Evolutionary conservation across 257 asterid species (phyloP).

Genomic region (Ocimum tenuiflorum): DNA sequence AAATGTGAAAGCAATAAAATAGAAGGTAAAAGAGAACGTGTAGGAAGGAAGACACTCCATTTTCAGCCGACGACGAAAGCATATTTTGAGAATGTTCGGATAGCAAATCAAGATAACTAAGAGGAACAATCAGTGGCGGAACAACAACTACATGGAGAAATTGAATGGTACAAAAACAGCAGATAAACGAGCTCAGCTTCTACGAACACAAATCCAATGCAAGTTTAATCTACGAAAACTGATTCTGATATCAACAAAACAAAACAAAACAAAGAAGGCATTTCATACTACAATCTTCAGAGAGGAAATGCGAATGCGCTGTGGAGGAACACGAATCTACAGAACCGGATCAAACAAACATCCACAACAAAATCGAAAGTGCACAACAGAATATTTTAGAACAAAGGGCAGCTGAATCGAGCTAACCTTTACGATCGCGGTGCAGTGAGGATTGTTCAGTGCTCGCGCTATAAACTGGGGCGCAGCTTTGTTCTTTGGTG

Average conservation of each 20-base stretch:
- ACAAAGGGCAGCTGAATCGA: neutral
- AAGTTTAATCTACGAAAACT: neutral
- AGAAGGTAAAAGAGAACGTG: too few species aligned
- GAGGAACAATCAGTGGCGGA: neutral
- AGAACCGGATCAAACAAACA: neutral
- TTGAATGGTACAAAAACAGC: neutral
- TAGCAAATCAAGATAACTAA: too few species aligned
- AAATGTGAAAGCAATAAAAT: too few species aligned
- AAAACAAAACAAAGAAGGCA: too few species aligned
- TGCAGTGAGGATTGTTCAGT: neutral
- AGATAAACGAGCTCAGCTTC: neutral
- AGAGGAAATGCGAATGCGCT: neutral
- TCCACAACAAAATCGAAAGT: neutral
- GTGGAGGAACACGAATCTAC: neutral
- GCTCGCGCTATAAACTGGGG: too few species aligned
- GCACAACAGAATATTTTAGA: neutral
- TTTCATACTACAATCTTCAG: neutral
- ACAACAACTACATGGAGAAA: neutral
- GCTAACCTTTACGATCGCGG: conserved; percentile 12
- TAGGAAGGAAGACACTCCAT: too few species aligned
- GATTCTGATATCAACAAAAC: neutral
- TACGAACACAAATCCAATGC: too few species aligned
- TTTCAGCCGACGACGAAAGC: too few species aligned
- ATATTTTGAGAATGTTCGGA: too few species aligned
- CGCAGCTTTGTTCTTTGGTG: too few species aligned